Conservation (phyloP, 495 filamentous ascomycete species). For the Articulospora tetracladia region DNA sequence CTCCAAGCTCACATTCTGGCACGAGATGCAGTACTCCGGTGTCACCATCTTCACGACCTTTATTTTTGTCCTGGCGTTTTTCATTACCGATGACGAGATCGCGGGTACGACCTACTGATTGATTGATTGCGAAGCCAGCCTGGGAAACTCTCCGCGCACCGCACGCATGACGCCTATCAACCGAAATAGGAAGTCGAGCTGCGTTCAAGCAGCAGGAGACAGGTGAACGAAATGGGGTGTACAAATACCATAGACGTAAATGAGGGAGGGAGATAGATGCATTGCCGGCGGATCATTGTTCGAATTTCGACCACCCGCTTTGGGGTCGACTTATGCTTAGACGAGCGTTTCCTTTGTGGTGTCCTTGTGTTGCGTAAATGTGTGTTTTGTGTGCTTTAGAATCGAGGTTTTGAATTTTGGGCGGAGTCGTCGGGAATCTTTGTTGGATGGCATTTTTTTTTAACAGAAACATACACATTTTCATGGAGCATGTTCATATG, state of each 20-base stretch:
- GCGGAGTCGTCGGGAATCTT: background rate
- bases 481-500: background rate
- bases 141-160: background rate
- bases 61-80: conserved; percentile 40
- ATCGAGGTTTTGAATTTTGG: background rate
- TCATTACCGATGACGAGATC: background rate
- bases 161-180: background rate
- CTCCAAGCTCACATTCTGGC: conserved; percentile 36
- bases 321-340: background rate
- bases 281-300: background rate
- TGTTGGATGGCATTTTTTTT: background rate
- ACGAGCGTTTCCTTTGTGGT: background rate
- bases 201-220: too few species aligned
- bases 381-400: background rate
- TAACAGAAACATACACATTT: background rate
- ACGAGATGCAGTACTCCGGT: conserved; percentile 37
- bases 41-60: conserved; percentile 34
- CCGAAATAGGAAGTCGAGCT: too few species aligned
- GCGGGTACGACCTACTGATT: too few species aligned
- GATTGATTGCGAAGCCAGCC: too few species aligned
- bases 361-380: background rate
- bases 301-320: background rate
- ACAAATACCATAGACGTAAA: background rate
- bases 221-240: too few species aligned
- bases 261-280: background rate